These are phyloP conservation scores for Uncinocarpus reesii DNA, from an alignment of 2,329 filamentous ascomycete species.

Conservation along the genomic window DNA sequence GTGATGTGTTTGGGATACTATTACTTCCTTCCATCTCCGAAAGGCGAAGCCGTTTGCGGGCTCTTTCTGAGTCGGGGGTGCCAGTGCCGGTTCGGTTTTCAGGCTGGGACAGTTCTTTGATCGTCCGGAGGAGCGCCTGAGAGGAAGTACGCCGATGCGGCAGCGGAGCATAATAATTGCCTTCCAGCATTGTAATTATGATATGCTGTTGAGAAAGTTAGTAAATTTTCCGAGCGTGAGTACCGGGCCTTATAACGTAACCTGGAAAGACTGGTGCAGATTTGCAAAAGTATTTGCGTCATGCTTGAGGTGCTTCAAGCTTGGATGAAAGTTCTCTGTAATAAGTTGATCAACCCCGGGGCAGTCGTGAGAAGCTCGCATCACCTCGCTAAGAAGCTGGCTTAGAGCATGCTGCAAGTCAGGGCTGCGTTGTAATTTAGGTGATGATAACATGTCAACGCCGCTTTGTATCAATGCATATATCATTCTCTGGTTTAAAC, in stretches of 20 bases:
- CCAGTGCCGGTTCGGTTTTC: background rate
- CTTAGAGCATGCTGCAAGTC: conserved; percentile 26
- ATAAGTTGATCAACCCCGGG: conserved; percentile 19
- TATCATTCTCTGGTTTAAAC: conserved; percentile 23
- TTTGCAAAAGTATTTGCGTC: conserved; percentile 17
- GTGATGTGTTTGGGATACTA: conserved; percentile 22
- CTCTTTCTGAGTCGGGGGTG: conserved; percentile 15
- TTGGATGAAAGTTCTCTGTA: conserved; percentile 23
- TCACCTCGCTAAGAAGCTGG: conserved; percentile 24
- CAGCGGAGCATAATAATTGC: conserved; percentile 11
- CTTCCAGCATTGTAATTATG: conserved; percentile 14
- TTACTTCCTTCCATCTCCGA: conserved; percentile 29
- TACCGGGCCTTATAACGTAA: conserved; percentile 17
- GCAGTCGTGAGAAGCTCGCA: conserved; percentile 18
- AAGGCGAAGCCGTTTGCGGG: conserved; percentile 30
- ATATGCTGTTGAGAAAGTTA: conserved; percentile 19
- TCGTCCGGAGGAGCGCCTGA: background rate
- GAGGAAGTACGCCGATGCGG: conserved; percentile 11
- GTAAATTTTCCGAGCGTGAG: background rate
- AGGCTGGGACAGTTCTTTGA: background rate
- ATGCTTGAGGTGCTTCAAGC: conserved; percentile 21
- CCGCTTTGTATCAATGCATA: conserved; percentile 26
- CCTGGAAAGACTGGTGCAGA: conserved; percentile 27
- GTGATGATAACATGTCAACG: conserved; percentile 23
- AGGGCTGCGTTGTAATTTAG: conserved; percentile 19